Percentiles rank a stretch among this genome's conserved stretches.
Evolutionary conservation across 208 protist species (phyloP).

Genomic region (Trypanosoma mega): DNA sequence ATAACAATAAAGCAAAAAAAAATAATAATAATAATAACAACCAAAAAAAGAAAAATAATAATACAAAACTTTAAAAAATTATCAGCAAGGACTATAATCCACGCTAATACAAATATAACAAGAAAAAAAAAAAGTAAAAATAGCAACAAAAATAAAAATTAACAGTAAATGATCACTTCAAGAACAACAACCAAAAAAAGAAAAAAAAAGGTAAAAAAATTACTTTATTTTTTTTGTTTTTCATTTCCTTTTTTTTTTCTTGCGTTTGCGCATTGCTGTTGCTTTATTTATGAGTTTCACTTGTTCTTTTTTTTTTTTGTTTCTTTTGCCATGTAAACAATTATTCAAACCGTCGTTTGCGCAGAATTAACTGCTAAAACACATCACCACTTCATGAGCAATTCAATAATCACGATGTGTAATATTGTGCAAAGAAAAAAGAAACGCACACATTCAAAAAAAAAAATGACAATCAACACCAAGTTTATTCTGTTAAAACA

Average conservation of each 20-base stretch:
- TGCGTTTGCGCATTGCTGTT: not conserved
- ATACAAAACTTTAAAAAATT: too few species aligned
- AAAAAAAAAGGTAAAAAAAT: conserved; percentile 9
- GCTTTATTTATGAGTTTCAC: not conserved
- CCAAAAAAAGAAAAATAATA: too few species aligned
- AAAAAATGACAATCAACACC: too few species aligned
- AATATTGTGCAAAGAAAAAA: too few species aligned
- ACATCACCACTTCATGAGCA: too few species aligned
- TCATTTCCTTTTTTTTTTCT: not conserved
- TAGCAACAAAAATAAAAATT: too few species aligned
- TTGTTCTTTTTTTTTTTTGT: not conserved
- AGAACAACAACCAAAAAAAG: not conserved
- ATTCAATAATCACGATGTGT: too few species aligned
- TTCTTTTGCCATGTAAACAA: not conserved
- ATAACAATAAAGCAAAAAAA: conserved; percentile 4
- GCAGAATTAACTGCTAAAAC: too few species aligned
- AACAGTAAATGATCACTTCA: not conserved
- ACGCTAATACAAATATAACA: not conserved
- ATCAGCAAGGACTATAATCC: too few species aligned
- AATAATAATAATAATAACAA: conserved; percentile 4
- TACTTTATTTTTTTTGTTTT: not conserved
- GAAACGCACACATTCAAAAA: too few species aligned
- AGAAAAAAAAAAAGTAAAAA: not conserved
- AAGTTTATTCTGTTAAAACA: too few species aligned
- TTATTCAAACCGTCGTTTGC: too few species aligned